phyloP scores from a whole-genome alignment of 345 rosid genomes.

The Carallia brachiata region DNA sequence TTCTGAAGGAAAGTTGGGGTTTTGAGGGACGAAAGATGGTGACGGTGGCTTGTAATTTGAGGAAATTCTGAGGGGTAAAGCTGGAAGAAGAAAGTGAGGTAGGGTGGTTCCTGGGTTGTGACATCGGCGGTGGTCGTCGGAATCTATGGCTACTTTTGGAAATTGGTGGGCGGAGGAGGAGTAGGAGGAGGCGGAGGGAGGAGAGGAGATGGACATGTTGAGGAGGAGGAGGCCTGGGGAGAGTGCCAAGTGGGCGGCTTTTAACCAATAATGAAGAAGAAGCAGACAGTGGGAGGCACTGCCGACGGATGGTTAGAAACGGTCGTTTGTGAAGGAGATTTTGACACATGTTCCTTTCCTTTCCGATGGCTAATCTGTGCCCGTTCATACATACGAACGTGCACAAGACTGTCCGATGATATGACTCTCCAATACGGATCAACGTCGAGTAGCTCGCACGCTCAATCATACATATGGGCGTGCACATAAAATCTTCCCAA shows the following conservation, averaged over 20 bases:
- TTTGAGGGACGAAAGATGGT: slow-evolving; percentile 27
- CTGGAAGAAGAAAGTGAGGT: slow-evolving; percentile 37
- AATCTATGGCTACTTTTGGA: slow-evolving; percentile 23
- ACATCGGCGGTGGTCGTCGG: slow-evolving; percentile 34
- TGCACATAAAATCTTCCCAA: no score
- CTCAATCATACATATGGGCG: no score
- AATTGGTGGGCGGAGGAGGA: slow-evolving; percentile 26
- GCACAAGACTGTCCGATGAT: no score
- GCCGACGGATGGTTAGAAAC: slow-evolving; percentile 17
- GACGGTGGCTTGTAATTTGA: slow-evolving; percentile 16
- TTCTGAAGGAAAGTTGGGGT: slow-evolving; percentile 29
- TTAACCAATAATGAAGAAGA: background rate
- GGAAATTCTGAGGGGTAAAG: slow-evolving; percentile 30
- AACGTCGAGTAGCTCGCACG: no score
- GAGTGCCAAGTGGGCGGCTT: background rate
- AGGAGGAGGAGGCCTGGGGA: background rate
- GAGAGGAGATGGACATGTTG: slow-evolving; percentile 18
- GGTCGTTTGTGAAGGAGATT: slow-evolving; percentile 42
- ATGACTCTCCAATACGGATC: no score
- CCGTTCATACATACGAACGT: no score
- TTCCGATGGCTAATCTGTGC: background rate
- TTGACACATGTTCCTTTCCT: slow-evolving; percentile 26
- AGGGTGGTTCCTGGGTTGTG: slow-evolving; percentile 33
- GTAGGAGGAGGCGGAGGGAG: background rate
- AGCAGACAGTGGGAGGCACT: background rate